Evolutionary conservation across 768 basidiomycete species (phyloP).

Genomic region (Leucocoprinus sp.): DNA sequence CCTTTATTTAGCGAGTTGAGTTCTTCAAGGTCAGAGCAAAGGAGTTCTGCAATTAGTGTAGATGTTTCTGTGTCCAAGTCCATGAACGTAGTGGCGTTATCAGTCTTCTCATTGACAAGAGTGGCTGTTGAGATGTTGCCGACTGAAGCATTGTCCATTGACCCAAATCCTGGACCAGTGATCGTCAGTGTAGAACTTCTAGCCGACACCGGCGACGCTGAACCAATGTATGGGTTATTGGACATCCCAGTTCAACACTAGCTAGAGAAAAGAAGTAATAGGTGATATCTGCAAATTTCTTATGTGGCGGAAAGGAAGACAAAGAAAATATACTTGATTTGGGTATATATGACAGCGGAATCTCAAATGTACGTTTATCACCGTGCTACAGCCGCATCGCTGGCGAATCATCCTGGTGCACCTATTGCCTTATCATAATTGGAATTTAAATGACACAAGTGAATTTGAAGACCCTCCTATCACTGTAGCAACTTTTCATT

Average conservation of each 20-base stretch:
- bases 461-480: too few relatives aligned
- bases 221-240: constrained; percentile 1
- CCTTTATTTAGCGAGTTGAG: constrained; percentile 24
- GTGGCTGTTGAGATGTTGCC: not conserved
- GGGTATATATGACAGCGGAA: too few relatives aligned
- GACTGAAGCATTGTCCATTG: not conserved
- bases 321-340: too few relatives aligned
- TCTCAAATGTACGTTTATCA: too few relatives aligned
- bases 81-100: not conserved
- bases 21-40: constrained; percentile 32
- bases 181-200: not conserved
- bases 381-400: too few relatives aligned
- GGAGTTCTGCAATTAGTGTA: constrained; percentile 32
- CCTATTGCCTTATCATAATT: too few relatives aligned
- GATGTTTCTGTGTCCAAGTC: constrained; percentile 28
- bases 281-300: not conserved
- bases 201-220: constrained; percentile 7
- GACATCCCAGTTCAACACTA: not conserved
- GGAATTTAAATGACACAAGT: too few relatives aligned
- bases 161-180: not conserved
- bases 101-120: not conserved
- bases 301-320: not conserved
- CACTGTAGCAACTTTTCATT: too few relatives aligned
- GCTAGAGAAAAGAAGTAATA: not conserved
- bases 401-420: too few relatives aligned